Percentiles rank a stretch among this genome's conserved stretches.
These are phyloP conservation scores for Chrysochromulina parva DNA, from an alignment of 78 protist species.

Conservation along the genomic window DNA sequence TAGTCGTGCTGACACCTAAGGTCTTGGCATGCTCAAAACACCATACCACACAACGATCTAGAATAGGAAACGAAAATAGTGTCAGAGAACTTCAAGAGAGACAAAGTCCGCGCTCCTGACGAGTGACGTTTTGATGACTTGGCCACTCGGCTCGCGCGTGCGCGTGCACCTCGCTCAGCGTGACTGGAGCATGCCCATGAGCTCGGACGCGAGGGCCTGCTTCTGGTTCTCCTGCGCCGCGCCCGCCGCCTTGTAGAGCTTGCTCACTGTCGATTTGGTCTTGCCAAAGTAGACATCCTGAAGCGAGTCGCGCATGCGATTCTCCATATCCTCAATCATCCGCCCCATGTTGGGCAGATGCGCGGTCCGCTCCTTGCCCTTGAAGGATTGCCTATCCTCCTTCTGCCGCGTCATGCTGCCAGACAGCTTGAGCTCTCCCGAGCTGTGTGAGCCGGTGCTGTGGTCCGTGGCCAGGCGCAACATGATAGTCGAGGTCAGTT, in stretches of 20 bases:
- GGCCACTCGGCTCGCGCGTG: no score
- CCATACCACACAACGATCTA: no score
- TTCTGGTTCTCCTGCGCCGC: not conserved
- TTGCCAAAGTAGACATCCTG: not conserved
- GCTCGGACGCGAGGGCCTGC: not conserved
- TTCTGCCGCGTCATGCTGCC: not conserved
- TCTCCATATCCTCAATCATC: constrained; percentile 9
- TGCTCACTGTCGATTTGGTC: not conserved
- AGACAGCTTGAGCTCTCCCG: not conserved
- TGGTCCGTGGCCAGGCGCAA: constrained; percentile 26
- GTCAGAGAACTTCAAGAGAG: no score
- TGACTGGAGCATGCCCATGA: no score
- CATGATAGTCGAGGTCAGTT: constrained; percentile 92
- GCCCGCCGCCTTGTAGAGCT: not conserved
- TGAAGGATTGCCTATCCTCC: not conserved
- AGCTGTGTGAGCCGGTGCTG: no score
- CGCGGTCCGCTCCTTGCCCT: not conserved
- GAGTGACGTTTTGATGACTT: no score
- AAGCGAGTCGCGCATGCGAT: constrained; percentile 14
- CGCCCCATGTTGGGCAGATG: constrained; percentile 6
- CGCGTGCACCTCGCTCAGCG: no score
- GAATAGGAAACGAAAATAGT: no score
- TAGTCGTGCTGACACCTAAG: no score
- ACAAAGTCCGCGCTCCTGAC: no score
- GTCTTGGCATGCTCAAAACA: no score